phyloP scores from a whole-genome alignment of 2,329 filamentous ascomycete genomes.

The Fusarium goolgardi region DNA sequence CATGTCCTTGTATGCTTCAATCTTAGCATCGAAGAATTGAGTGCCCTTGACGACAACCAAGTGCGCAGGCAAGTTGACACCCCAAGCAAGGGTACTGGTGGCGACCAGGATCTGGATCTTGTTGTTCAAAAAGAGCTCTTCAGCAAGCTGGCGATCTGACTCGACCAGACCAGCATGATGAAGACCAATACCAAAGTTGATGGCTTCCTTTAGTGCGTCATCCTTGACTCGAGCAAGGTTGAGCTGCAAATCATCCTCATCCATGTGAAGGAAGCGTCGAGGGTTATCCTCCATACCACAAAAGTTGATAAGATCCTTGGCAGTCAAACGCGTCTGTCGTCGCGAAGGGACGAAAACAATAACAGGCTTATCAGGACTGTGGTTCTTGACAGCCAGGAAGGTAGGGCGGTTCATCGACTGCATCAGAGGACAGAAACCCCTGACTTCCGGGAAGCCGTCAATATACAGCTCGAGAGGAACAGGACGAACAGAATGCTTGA shows the following conservation, averaged over 20 bases:
- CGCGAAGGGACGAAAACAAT: conserved; percentile 98
- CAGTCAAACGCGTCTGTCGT: conserved; percentile 92
- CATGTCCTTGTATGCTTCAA: conserved; percentile 98
- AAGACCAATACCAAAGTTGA: conserved; percentile 95
- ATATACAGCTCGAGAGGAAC: conserved; percentile 97
- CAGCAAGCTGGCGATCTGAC: conserved; percentile 88
- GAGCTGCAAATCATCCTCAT: conserved; percentile 89
- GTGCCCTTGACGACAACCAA: conserved; percentile 98
- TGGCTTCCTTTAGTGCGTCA: conserved; percentile 89
- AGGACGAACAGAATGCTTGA: conserved; percentile 94
- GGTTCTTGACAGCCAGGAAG: conserved; percentile 94
- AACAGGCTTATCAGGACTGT: conserved; percentile 95
- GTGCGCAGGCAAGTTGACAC: conserved; percentile 96
- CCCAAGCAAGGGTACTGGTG: conserved; percentile 97
- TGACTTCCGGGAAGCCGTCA: conserved; percentile 93
- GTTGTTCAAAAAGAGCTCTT: conserved; percentile 96
- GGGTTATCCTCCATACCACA: conserved; percentile 99
- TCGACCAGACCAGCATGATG: conserved; percentile 98
- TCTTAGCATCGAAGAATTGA: conserved; percentile 98
- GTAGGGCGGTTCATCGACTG: conserved; percentile 99
- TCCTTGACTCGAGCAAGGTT: conserved; percentile 94
- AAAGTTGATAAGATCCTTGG: conserved; percentile 95
- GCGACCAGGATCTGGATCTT: conserved; percentile 98
- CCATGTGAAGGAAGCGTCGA: conserved; percentile 90
- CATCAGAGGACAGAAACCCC: conserved; percentile 97